A percentile compares a stretch with the other conserved stretches of the same genome.
These are phyloP conservation scores for Olyra latifolia DNA, from an alignment of 176 grass and related monocot genomes.

Conservation along the genomic window DNA sequence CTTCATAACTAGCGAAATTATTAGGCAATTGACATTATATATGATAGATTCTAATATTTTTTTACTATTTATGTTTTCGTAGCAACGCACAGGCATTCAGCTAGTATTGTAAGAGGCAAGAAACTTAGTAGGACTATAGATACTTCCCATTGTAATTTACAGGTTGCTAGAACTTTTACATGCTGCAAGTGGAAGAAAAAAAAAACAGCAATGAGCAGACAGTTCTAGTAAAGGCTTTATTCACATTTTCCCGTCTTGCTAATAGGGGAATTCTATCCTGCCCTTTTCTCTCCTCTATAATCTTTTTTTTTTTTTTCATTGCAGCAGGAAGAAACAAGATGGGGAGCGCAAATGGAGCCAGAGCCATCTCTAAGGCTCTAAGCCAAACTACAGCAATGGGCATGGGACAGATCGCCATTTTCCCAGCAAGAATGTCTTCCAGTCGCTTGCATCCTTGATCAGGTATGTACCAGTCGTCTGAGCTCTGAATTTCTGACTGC, in stretches of 20 bases:
- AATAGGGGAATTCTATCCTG: not conserved
- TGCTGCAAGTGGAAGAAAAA: no score
- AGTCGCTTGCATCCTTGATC: not conserved
- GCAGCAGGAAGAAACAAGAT: not conserved
- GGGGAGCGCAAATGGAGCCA: not conserved
- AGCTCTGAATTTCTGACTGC: constrained; percentile 7
- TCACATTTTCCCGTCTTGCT: not conserved
- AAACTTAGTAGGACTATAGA: not conserved
- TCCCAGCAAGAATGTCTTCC: not conserved
- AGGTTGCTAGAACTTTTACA: no score
- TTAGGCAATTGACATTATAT: no score
- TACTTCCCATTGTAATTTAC: not conserved
- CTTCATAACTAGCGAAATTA: no score
- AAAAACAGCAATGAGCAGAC: no score
- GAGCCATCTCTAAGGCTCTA: no score
- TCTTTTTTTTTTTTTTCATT: not conserved
- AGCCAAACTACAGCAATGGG: constrained; percentile 5
- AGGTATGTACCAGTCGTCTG: not conserved
- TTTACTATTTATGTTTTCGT: no score
- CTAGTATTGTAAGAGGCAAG: no score
- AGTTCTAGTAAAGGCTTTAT: no score
- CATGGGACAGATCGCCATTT: not conserved
- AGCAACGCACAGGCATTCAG: no score
- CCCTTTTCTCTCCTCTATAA: not conserved
- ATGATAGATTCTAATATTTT: no score